A percentile compares a stretch with the other conserved stretches of the same genome.
Evolutionary conservation across 305 asterid genomes (phyloP).

Genomic region (Plantago coronopus): DNA sequence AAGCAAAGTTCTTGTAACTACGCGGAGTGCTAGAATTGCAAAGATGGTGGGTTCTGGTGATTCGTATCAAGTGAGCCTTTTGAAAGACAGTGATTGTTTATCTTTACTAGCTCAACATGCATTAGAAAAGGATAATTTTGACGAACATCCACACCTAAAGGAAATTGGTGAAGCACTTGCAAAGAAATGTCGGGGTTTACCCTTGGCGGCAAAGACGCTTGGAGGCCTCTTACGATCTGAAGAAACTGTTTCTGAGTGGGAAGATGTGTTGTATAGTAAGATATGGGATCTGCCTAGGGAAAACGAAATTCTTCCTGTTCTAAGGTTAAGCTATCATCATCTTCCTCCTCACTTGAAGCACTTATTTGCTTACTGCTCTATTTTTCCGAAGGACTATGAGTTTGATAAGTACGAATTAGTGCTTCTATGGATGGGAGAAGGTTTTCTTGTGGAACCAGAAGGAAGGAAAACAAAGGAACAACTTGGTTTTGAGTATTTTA

Average conservation of each 20-base stretch:
- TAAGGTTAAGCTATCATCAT: slow-evolving; percentile 30
- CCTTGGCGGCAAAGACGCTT: slow-evolving; percentile 38
- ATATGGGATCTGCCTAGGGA: slow-evolving; percentile 25
- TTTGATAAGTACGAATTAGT: slow-evolving; percentile 28
- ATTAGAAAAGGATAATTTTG: slow-evolving; percentile 8
- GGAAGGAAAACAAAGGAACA: slow-evolving; percentile 16
- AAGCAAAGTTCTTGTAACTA: slow-evolving; percentile 56
- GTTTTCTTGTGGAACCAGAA: slow-evolving; percentile 12
- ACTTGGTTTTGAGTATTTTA: slow-evolving; percentile 24
- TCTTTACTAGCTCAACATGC: slow-evolving; percentile 32
- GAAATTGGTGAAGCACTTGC: slow-evolving; percentile 21
- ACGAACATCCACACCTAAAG: slow-evolving; percentile 17
- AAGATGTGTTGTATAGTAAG: slow-evolving; percentile 28
- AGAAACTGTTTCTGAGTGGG: slow-evolving; percentile 26
- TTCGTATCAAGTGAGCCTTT: slow-evolving; percentile 23
- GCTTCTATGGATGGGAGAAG: slow-evolving; percentile 26
- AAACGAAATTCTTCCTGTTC: slow-evolving; percentile 24
- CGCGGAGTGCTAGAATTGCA: slow-evolving; percentile 48
- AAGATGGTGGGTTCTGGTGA: slow-evolving; percentile 9
- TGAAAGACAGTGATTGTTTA: slow-evolving; percentile 26
- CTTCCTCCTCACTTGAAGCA: slow-evolving; percentile 29
- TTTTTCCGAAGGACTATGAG: slow-evolving; percentile 35
- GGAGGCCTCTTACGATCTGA: slow-evolving; percentile 31
- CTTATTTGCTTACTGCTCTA: slow-evolving; percentile 30
- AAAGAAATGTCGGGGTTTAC: slow-evolving; percentile 31